These are phyloP conservation scores for Colletotrichum paranaense DNA, from an alignment of 2,329 filamentous ascomycete genomes.

Conservation along the genomic window DNA sequence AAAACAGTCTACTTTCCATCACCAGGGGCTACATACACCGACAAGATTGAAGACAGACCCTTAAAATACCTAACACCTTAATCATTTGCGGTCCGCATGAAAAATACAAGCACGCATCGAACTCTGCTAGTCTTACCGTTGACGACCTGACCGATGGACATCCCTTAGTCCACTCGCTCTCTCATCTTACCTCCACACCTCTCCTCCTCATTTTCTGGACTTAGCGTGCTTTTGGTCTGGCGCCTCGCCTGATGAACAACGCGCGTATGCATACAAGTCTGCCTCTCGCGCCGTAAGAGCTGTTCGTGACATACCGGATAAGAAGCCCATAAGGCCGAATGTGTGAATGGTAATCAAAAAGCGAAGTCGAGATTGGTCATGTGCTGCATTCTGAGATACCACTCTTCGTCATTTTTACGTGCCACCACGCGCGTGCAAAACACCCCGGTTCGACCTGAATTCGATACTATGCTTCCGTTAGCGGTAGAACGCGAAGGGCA, in stretches of 20 bases:
- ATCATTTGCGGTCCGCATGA: not conserved
- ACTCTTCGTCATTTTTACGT: not conserved
- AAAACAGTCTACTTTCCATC: slow-evolving; percentile 24
- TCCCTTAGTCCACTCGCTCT: no score
- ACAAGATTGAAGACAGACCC: not conserved
- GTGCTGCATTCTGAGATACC: not conserved
- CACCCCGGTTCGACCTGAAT: not conserved
- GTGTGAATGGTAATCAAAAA: not conserved
- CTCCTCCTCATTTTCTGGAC: no score
- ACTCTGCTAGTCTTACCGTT: no score
- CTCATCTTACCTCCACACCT: no score
- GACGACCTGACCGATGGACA: no score
- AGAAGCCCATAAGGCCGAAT: not conserved
- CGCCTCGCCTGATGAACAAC: no score
- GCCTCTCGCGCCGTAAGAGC: no score
- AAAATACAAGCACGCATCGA: not conserved
- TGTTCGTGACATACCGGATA: no score
- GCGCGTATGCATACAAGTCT: no score
- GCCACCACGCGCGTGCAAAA: not conserved
- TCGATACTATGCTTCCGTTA: not conserved
- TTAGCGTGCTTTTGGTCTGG: no score
- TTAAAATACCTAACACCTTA: no score
- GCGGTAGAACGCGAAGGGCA: not conserved
- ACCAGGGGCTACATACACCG: slow-evolving; percentile 23
- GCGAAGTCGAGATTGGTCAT: not conserved